Conservation (phyloP, 139 green algal species). For the Volvox reticuliferus region DNA sequence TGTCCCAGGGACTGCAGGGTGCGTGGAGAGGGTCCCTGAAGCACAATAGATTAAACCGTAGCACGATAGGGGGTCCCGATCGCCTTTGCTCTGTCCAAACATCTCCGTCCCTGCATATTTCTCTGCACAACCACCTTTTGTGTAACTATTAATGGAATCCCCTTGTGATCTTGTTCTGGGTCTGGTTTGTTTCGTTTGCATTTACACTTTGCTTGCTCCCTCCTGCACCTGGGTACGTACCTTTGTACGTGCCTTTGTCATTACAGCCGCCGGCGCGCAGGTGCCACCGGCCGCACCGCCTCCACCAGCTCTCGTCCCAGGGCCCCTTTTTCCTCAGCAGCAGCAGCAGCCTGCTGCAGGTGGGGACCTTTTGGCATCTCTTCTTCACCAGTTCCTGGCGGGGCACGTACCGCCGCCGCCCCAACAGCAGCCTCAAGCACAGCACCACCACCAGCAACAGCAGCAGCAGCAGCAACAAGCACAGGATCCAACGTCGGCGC, state of each 20-base stretch:
- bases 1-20: slow-evolving; percentile 29
- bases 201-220: not conserved
- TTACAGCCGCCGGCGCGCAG: not conserved
- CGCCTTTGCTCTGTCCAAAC: too few species aligned
- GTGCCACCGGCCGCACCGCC: not conserved
- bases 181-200: too few species aligned
- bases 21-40: not conserved
- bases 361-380: not conserved
- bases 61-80: too few species aligned
- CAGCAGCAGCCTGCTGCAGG: not conserved
- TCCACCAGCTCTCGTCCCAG: not conserved
- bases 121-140: too few species aligned
- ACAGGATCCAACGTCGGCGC: not conserved
- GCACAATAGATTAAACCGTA: too few species aligned
- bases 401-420: not conserved
- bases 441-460: slow-evolving; percentile 28
- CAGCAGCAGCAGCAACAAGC: slow-evolving; percentile 28
- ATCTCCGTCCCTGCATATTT: too few species aligned
- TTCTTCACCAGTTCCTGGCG: slow-evolving; percentile 31
- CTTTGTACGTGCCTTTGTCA: not conserved
- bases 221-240: not conserved
- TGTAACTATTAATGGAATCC: too few species aligned
- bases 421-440: not conserved
- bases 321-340: not conserved
- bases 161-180: too few species aligned